A percentile compares a stretch with the other conserved stretches of the same genome.
phyloP scores from a whole-genome alignment of 345 rosid genomes.

The Eucalyptus marginata region DNA sequence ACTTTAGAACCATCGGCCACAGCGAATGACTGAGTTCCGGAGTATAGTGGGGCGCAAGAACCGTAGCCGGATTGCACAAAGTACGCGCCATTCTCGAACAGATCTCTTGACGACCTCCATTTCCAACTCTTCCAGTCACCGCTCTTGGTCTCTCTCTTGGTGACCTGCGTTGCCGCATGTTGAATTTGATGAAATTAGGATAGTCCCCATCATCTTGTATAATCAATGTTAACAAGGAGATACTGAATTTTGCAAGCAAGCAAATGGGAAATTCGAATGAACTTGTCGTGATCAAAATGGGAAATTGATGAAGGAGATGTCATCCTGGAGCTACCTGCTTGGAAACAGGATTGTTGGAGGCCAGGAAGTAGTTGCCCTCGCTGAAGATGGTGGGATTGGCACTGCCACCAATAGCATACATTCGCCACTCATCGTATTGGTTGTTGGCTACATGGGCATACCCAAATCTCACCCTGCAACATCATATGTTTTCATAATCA shows the following conservation, averaged over 20 bases:
- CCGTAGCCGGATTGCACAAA: constrained; percentile 86
- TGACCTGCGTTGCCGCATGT: constrained; percentile 29
- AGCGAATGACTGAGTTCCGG: constrained; percentile 31
- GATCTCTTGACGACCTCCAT: constrained; percentile 77
- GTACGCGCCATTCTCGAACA: constrained; percentile 73
- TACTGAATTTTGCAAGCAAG: not conserved
- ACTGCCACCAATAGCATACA: constrained; percentile 96
- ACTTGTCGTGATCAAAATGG: not conserved
- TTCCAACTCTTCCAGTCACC: constrained; percentile 60
- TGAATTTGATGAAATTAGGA: not conserved
- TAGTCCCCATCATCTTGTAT: not conserved
- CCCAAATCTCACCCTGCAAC: constrained; percentile 55
- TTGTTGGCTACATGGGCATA: constrained; percentile 95
- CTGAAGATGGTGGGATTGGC: constrained; percentile 87
- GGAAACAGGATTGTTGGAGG: constrained; percentile 27
- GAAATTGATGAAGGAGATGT: not conserved
- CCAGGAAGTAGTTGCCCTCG: constrained; percentile 79
- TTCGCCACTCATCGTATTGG: constrained; percentile 78
- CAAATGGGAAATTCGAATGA: not conserved
- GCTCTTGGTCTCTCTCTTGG: constrained; percentile 50
- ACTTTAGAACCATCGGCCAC: constrained; percentile 48
- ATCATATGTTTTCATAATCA: not conserved
- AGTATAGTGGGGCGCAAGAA: constrained; percentile 38
- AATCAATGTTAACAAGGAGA: not conserved
- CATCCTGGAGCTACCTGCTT: constrained; percentile 38